A percentile compares a stretch with the other conserved stretches of the same genome.
Evolutionary conservation across 2,329 filamentous ascomycete genomes (phyloP).

Genomic region (Sporothrix curviconia): DNA sequence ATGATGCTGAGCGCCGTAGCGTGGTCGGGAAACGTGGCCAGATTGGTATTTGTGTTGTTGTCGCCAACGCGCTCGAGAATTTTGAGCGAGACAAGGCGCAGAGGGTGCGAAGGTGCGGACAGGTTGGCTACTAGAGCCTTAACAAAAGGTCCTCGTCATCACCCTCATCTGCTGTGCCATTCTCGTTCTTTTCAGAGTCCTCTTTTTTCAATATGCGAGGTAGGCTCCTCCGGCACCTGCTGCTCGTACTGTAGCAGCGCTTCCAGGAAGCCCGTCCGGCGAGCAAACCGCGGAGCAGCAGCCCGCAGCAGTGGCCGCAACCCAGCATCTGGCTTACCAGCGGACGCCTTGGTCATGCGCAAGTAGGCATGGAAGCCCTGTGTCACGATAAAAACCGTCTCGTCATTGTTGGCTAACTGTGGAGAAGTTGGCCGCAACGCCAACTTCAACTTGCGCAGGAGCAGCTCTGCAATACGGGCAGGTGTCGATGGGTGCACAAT

Average conservation of each 20-base stretch:
- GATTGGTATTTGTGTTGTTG: slow-evolving; percentile 30
- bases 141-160: slow-evolving; percentile 54
- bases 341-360: slow-evolving; percentile 50
- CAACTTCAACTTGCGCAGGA: slow-evolving; percentile 60
- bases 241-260: slow-evolving; percentile 53
- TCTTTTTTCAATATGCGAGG: neutral
- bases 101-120: slow-evolving; percentile 63
- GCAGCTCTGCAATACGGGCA: slow-evolving; percentile 57
- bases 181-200: slow-evolving; percentile 4
- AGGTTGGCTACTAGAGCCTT: slow-evolving; percentile 66
- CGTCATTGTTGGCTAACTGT: slow-evolving; percentile 48
- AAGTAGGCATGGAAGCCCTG: slow-evolving; percentile 70
- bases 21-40: slow-evolving; percentile 46
- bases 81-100: slow-evolving; percentile 67
- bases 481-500: slow-evolving; percentile 60
- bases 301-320: slow-evolving; percentile 61
- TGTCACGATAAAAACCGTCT: slow-evolving; percentile 66
- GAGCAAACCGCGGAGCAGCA: slow-evolving; percentile 59
- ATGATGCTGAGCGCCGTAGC: slow-evolving; percentile 55
- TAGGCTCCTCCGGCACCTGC: slow-evolving; percentile 18
- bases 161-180: slow-evolving; percentile 26
- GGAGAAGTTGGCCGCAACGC: slow-evolving; percentile 53
- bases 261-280: slow-evolving; percentile 59
- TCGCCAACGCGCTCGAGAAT: slow-evolving; percentile 44
- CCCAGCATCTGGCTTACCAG: slow-evolving; percentile 50